Evolutionary conservation across 2,329 filamentous ascomycete species (phyloP).

Genomic region (Diaporthe citrichinensis): DNA sequence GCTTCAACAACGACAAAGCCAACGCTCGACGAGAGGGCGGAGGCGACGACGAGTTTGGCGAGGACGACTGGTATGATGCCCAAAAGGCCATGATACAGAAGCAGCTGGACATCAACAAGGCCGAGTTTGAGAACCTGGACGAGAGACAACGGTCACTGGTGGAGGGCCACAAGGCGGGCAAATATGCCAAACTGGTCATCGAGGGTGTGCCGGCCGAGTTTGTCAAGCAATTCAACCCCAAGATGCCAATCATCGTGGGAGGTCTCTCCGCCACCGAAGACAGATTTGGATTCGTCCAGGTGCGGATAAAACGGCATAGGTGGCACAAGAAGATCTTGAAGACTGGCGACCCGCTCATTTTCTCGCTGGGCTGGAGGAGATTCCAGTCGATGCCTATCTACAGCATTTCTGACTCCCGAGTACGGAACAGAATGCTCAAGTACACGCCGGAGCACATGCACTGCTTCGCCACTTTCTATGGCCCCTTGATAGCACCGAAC

Average conservation of each 20-base stretch:
- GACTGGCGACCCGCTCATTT: constrained; percentile 96
- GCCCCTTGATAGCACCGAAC: constrained; percentile 93
- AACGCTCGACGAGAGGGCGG: constrained; percentile 79
- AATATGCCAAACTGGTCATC: constrained; percentile 92
- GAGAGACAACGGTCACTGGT: constrained; percentile 85
- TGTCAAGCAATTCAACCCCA: constrained; percentile 83
- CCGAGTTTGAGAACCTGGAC: constrained; percentile 91
- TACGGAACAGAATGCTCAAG: constrained; percentile 96
- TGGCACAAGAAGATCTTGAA: constrained; percentile 99
- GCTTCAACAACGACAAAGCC: constrained; percentile 91
- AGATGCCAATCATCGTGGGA: constrained; percentile 87
- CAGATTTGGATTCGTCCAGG: constrained; percentile 94
- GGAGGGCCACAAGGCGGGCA: constrained; percentile 92
- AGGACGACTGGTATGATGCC: constrained; percentile 98
- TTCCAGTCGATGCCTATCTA: constrained; percentile 96
- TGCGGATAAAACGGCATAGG: constrained; percentile 95
- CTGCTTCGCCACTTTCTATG: constrained; percentile 96
- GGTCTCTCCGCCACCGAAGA: constrained; percentile 96
- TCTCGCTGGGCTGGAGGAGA: constrained; percentile 94
- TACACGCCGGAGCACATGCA: constrained; percentile 99
- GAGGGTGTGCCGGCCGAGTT: constrained; percentile 94
- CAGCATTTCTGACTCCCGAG: constrained; percentile 93
- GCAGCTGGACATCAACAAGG: constrained; percentile 95
- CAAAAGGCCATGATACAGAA: constrained; percentile 97
- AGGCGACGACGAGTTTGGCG: constrained; percentile 85